Percentiles rank a stretch among this genome's conserved stretches.
phyloP scores from a whole-genome alignment of 495 filamentous ascomycete genomes.

The Talaromyces liani region DNA sequence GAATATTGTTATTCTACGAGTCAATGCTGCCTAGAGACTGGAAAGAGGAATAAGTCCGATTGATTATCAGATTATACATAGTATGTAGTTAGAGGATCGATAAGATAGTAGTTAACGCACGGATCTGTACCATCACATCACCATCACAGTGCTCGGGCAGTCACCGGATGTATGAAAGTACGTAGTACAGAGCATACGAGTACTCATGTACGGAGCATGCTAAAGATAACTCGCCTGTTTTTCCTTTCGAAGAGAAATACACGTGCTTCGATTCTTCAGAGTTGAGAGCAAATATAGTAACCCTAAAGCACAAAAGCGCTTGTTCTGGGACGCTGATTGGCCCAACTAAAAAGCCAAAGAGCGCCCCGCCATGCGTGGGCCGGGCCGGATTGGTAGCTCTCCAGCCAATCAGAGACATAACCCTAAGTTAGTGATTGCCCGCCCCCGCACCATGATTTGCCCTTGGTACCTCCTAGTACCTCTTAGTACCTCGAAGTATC shows the following conservation, averaged over 20 bases:
- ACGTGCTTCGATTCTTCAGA: constrained; percentile 1
- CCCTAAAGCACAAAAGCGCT: neutral
- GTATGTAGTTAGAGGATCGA: too few relatives aligned
- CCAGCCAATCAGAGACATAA: neutral
- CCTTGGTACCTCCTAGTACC: too few relatives aligned
- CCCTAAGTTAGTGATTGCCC: neutral
- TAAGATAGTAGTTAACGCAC: neutral
- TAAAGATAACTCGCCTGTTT: neutral
- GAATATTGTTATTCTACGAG: too few relatives aligned
- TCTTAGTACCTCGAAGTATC: neutral
- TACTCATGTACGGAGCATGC: neutral
- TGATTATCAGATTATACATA: too few relatives aligned
- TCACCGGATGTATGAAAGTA: neutral
- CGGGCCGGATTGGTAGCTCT: neutral
- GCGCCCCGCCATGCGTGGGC: neutral
- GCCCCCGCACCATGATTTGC: neutral
- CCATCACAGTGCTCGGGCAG: neutral
- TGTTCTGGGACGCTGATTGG: neutral
- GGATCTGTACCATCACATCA: neutral
- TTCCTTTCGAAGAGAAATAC: neutral
- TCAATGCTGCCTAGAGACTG: neutral
- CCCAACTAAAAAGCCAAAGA: neutral
- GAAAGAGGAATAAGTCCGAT: neutral
- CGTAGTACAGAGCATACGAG: too few relatives aligned
- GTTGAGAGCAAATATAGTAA: neutral